A percentile compares a stretch with the other conserved stretches of the same genome.
phyloP scores from a whole-genome alignment of 208 protist species.

The Porcisia deanei region DNA sequence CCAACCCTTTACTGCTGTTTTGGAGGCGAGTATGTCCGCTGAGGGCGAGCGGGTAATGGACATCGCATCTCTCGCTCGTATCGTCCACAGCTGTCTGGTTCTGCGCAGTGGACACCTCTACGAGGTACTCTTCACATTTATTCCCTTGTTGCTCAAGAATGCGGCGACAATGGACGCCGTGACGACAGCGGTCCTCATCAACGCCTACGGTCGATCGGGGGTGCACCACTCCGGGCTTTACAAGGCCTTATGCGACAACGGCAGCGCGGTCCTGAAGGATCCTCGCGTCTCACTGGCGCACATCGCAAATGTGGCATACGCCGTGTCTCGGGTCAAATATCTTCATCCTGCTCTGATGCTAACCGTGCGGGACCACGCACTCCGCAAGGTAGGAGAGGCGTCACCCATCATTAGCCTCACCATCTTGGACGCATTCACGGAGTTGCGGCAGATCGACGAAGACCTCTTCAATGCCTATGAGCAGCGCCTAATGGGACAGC shows the following conservation, averaged over 20 bases:
- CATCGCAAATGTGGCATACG: slow-evolving; percentile 85
- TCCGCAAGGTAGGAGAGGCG: slow-evolving; percentile 46
- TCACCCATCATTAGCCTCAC: slow-evolving; percentile 71
- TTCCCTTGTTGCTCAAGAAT: slow-evolving; percentile 49
- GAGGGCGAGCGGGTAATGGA: slow-evolving; percentile 58
- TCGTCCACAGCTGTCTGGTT: slow-evolving; percentile 84
- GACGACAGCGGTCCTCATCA: slow-evolving; percentile 82
- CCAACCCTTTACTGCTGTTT: slow-evolving; percentile 51
- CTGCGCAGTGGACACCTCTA: slow-evolving; percentile 72
- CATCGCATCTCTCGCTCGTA: slow-evolving; percentile 59
- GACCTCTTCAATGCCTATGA: slow-evolving; percentile 76
- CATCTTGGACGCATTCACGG: slow-evolving; percentile 82
- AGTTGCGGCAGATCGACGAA: slow-evolving; percentile 74
- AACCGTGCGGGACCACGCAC: slow-evolving; percentile 74
- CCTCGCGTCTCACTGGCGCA: slow-evolving; percentile 71
- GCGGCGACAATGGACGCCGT: slow-evolving; percentile 60
- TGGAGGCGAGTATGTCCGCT: slow-evolving; percentile 45
- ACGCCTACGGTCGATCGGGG: slow-evolving; percentile 87
- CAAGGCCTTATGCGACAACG: slow-evolving; percentile 65
- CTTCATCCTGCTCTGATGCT: slow-evolving; percentile 68
- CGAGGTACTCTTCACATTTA: slow-evolving; percentile 83
- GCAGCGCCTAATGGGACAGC: slow-evolving; percentile 54
- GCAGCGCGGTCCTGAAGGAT: slow-evolving; percentile 59
- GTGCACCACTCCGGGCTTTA: slow-evolving; percentile 81
- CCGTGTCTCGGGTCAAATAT: slow-evolving; percentile 76